A percentile compares a stretch with the other conserved stretches of the same genome.
These are phyloP conservation scores for Solanum bulbocastanum DNA, from an alignment of 257 asterid genomes.

Conservation along the genomic window DNA sequence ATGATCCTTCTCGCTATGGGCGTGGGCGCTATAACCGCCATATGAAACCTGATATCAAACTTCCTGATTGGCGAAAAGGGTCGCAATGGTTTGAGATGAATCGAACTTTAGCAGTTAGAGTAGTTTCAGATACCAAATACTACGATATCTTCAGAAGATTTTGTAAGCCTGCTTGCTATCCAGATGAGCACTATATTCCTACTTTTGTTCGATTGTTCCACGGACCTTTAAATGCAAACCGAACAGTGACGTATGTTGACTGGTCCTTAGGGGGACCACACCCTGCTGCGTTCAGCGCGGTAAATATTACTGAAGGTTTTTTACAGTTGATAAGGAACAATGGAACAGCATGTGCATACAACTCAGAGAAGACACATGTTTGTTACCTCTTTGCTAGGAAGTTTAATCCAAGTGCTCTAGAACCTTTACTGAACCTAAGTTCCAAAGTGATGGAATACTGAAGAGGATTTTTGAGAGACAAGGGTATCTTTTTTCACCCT, in stretches of 20 bases:
- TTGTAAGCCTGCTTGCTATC: constrained; percentile 83
- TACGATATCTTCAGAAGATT: constrained; percentile 52
- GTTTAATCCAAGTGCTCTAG: constrained; percentile 61
- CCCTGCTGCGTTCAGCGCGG: constrained; percentile 57
- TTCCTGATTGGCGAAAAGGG: constrained; percentile 88
- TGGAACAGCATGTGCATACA: constrained; percentile 51
- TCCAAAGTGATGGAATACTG: constrained; percentile 63
- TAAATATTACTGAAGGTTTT: constrained; percentile 41
- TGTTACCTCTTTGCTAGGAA: constrained; percentile 90
- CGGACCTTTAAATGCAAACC: constrained; percentile 55
- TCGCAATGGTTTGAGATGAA: constrained; percentile 95
- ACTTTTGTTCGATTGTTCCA: constrained; percentile 55
- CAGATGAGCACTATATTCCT: constrained; percentile 91
- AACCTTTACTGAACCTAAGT: constrained; percentile 50
- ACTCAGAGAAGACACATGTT: constrained; percentile 22
- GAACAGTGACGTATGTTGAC: constrained; percentile 74
- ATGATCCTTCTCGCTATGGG: constrained; percentile 82
- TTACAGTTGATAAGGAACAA: constrained; percentile 46
- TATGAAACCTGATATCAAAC: constrained; percentile 62
- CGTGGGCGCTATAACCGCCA: constrained; percentile 83
- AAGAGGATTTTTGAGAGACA: neutral
- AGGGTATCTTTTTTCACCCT: neutral
- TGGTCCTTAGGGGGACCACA: constrained; percentile 82
- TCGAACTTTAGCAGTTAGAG: constrained; percentile 52
- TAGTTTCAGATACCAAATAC: constrained; percentile 66